Evolutionary conservation across 2,329 filamentous ascomycete species (phyloP).

Genomic region (Davidsoniella virescens): DNA sequence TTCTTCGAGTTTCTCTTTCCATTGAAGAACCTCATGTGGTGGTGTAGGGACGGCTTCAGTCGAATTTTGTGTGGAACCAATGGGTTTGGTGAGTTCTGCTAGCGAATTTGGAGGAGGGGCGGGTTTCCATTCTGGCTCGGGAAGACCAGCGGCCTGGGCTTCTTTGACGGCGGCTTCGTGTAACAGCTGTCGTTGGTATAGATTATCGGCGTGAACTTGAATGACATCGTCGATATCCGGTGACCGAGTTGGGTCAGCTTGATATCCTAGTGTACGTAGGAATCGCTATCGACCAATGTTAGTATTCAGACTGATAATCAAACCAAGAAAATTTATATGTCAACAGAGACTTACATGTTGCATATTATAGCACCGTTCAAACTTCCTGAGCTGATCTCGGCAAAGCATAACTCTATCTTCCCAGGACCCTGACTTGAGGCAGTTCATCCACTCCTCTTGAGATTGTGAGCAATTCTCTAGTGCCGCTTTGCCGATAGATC

Average conservation of each 20-base stretch:
- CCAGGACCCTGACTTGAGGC: constrained; percentile 59
- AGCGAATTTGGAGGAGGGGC: constrained; percentile 21
- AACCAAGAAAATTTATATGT: neutral
- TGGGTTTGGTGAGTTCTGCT: neutral
- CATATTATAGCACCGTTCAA: constrained; percentile 78
- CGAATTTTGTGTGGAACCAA: neutral
- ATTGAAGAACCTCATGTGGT: constrained; percentile 17
- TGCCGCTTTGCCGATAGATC: constrained; percentile 61
- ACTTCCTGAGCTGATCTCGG: constrained; percentile 54
- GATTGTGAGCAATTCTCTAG: constrained; percentile 88
- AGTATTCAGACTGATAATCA: neutral
- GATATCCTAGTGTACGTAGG: constrained; percentile 76
- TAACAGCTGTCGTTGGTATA: constrained; percentile 74
- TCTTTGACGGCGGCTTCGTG: constrained; percentile 63
- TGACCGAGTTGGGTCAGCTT: constrained; percentile 48
- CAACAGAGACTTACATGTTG: constrained; percentile 46
- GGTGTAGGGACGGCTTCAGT: constrained; percentile 26
- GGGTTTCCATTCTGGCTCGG: constrained; percentile 42
- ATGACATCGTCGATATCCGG: constrained; percentile 66
- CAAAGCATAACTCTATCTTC: constrained; percentile 64
- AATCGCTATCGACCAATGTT: constrained; percentile 43
- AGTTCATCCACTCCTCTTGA: constrained; percentile 67
- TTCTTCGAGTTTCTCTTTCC: constrained; percentile 40
- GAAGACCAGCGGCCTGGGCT: constrained; percentile 45
- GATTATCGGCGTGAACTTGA: constrained; percentile 84